phyloP scores from a whole-genome alignment of 345 rosid genomes.

The Moricandia arvensis region DNA sequence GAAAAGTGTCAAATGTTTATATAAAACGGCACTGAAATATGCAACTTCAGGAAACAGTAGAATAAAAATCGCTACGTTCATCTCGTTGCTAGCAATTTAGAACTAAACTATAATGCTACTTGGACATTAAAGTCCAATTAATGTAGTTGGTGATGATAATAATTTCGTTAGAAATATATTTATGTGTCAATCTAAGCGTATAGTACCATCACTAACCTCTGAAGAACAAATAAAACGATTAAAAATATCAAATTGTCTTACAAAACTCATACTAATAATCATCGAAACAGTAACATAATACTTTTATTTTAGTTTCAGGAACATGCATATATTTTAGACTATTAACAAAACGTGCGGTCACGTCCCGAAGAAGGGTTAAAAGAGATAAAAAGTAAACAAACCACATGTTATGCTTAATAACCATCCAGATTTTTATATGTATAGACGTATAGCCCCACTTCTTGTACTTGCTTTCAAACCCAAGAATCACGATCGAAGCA shows the following conservation, averaged over 20 bases:
- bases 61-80: not conserved
- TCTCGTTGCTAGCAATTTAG: not conserved
- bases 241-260: not conserved
- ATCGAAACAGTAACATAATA: not conserved
- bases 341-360: conserved; percentile 37
- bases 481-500: conserved; percentile 5
- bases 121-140: not conserved
- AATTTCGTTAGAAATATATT: not conserved
- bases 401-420: conserved; percentile 19
- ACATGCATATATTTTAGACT: not conserved
- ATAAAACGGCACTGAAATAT: not conserved
- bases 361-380: conserved; percentile 29
- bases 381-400: not conserved
- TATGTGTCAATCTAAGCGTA: not conserved
- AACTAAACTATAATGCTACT: conserved; percentile 16
- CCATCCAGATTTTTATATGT: conserved; percentile 17
- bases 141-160: conserved; percentile 16
- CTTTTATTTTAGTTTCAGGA: not conserved
- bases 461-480: conserved; percentile 28
- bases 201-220: not conserved
- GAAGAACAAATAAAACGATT: not conserved
- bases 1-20: not conserved
- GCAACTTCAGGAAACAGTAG: not conserved
- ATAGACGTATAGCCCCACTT: conserved; percentile 24
- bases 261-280: not conserved